These are phyloP conservation scores for Phalaenopsis aphrodite DNA, from an alignment of 106 monocot species.

Conservation along the genomic window DNA sequence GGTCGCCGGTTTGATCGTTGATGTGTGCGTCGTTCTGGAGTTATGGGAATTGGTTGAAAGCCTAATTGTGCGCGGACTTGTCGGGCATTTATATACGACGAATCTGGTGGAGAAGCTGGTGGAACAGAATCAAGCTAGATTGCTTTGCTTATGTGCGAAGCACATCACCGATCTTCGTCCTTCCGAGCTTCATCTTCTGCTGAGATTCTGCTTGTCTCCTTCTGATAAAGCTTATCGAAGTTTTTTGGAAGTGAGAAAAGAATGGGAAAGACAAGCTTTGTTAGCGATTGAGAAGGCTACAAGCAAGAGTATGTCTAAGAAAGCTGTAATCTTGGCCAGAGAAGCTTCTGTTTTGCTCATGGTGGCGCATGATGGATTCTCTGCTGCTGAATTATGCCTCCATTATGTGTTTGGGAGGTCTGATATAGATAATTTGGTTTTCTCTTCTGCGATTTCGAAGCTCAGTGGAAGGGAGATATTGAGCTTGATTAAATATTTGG, in stretches of 20 bases:
- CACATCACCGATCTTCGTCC: conserved; percentile 33
- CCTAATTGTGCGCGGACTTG: conserved; percentile 18
- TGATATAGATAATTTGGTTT: conserved; percentile 41
- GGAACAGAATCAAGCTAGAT: conserved; percentile 30
- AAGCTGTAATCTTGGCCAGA: conserved; percentile 25
- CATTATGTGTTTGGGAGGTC: conserved; percentile 63
- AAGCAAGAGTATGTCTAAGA: conserved; percentile 20
- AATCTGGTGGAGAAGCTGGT: conserved; percentile 47
- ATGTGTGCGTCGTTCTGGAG: conserved; percentile 32
- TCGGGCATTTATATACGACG: conserved; percentile 16
- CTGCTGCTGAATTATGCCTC: conserved; percentile 59
- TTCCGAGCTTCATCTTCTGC: conserved; percentile 28
- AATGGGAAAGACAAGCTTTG: conserved; percentile 60
- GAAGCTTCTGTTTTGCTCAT: conserved; percentile 60
- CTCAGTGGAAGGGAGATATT: conserved; percentile 62
- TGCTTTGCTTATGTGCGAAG: conserved; percentile 46
- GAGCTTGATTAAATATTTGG: conserved; percentile 50
- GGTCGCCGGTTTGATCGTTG: conserved; percentile 21
- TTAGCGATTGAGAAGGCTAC: conserved; percentile 49
- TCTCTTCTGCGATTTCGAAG: conserved; percentile 46
- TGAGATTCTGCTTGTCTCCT: conserved; percentile 58
- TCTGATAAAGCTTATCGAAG: conserved; percentile 23
- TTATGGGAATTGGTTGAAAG: conserved; percentile 39
- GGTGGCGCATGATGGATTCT: conserved; percentile 76
- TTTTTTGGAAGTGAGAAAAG: conserved; percentile 47